Conservation (phyloP, 2,329 filamentous ascomycete genomes). For the Venturia oleaginea region DNA sequence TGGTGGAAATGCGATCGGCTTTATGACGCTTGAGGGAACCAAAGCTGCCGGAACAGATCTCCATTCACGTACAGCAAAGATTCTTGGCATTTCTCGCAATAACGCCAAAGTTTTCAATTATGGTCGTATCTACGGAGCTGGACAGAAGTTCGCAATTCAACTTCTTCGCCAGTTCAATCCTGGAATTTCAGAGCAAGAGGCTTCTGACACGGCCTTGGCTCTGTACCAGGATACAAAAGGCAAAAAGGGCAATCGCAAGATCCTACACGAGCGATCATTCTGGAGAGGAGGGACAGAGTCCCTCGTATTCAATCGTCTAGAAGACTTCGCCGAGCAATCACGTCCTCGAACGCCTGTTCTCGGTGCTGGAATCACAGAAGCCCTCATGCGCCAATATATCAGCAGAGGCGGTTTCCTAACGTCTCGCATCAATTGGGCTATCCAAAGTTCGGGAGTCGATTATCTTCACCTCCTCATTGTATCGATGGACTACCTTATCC, state of each 20-base stretch:
- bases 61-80: slow-evolving; percentile 85
- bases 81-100: slow-evolving; percentile 88
- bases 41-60: slow-evolving; percentile 90
- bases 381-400: slow-evolving; percentile 79
- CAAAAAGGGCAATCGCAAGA: slow-evolving; percentile 66
- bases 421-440: slow-evolving; percentile 97
- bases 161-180: slow-evolving; percentile 92
- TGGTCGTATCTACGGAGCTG: slow-evolving; percentile 96
- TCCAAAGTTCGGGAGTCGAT: slow-evolving; percentile 93
- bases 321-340: slow-evolving; percentile 96
- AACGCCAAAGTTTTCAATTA: slow-evolving; percentile 99
- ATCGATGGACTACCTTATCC: slow-evolving; percentile 84
- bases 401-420: slow-evolving; percentile 89
- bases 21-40: slow-evolving; percentile 96
- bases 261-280: slow-evolving; percentile 65
- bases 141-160: slow-evolving; percentile 83
- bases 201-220: slow-evolving; percentile 63
- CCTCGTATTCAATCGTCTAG: slow-evolving; percentile 95
- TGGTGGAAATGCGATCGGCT: slow-evolving; percentile 92
- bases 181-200: slow-evolving; percentile 67
- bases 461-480: slow-evolving; percentile 92
- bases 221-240: slow-evolving; percentile 90
- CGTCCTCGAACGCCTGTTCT: slow-evolving; percentile 82
- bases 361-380: slow-evolving; percentile 92
- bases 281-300: slow-evolving; percentile 96